phyloP scores from a whole-genome alignment of 2,329 filamentous ascomycete species.

The Cytospora paraplurivora region DNA sequence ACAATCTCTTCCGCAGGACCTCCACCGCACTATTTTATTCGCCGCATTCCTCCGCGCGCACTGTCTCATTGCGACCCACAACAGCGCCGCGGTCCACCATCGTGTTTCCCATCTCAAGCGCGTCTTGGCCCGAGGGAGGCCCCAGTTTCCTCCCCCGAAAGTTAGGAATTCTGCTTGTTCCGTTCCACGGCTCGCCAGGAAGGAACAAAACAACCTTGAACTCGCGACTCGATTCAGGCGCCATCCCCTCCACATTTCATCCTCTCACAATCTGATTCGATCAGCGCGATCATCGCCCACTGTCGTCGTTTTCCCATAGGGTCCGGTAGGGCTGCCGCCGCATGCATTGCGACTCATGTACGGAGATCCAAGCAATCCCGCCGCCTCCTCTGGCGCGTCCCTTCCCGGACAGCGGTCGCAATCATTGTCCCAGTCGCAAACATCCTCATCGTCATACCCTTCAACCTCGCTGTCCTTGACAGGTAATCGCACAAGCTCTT shows the following conservation, averaged over 20 bases:
- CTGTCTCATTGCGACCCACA: slow-evolving; percentile 21
- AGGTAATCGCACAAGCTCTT: slow-evolving; percentile 40
- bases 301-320: slow-evolving; percentile 29
- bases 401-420: slow-evolving; percentile 16
- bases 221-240: slow-evolving; percentile 22
- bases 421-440: slow-evolving; percentile 19
- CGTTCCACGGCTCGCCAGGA: slow-evolving; percentile 9
- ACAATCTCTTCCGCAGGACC: slow-evolving; percentile 10
- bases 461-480: slow-evolving; percentile 41
- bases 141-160: slow-evolving; percentile 13
- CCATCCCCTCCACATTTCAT: slow-evolving; percentile 32
- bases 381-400: slow-evolving; percentile 34
- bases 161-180: not conserved
- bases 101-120: slow-evolving; percentile 22
- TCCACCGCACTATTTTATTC: slow-evolving; percentile 1
- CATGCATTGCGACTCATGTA: slow-evolving; percentile 41
- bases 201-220: slow-evolving; percentile 7
- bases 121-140: slow-evolving; percentile 18
- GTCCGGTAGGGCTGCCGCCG: slow-evolving; percentile 32
- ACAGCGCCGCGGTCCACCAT: slow-evolving; percentile 10
- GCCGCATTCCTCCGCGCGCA: slow-evolving; percentile 10
- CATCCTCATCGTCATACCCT: slow-evolving; percentile 38
- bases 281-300: slow-evolving; percentile 38
- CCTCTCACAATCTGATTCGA: slow-evolving; percentile 33
- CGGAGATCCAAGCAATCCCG: slow-evolving; percentile 34